Conservation (phyloP, 345 rosid genomes). For the Eucalyptus polyanthemos region DNA sequence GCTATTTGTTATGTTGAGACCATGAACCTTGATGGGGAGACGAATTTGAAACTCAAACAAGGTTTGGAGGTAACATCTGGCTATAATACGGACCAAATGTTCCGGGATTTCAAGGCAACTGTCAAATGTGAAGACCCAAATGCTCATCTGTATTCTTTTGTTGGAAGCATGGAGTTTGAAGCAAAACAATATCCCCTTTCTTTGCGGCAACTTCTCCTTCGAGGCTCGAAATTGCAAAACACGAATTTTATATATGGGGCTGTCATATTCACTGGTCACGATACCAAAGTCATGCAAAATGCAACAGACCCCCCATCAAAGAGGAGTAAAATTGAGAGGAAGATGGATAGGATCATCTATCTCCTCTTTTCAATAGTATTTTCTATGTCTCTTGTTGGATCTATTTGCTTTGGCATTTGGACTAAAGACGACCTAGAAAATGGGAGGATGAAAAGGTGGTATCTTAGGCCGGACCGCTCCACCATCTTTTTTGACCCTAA, state of each 20-base stretch:
- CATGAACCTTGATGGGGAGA: slow-evolving; percentile 94
- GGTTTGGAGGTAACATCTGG: slow-evolving; percentile 55
- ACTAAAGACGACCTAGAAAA: slow-evolving; percentile 47
- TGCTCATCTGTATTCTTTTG: slow-evolving; percentile 68
- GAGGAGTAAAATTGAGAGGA: slow-evolving; percentile 78
- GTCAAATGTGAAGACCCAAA: slow-evolving; percentile 89
- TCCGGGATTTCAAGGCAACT: slow-evolving; percentile 41
- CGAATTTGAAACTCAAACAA: slow-evolving; percentile 79
- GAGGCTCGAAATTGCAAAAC: slow-evolving; percentile 79
- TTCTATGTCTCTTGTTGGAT: slow-evolving; percentile 47
- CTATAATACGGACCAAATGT: slow-evolving; percentile 37
- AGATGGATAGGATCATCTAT: slow-evolving; percentile 74
- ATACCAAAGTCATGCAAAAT: slow-evolving; percentile 88
- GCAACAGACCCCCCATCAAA: slow-evolving; percentile 77
- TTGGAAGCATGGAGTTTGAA: slow-evolving; percentile 61
- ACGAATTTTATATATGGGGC: slow-evolving; percentile 71
- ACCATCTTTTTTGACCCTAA: slow-evolving; percentile 53
- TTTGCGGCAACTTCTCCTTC: slow-evolving; percentile 67
- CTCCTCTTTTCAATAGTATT: slow-evolving; percentile 42
- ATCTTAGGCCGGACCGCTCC: slow-evolving; percentile 59
- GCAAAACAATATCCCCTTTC: slow-evolving; percentile 47
- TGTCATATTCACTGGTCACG: slow-evolving; percentile 78
- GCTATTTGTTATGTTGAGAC: slow-evolving; percentile 90
- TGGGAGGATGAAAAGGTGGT: slow-evolving; percentile 79
- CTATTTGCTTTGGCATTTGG: slow-evolving; percentile 54